These are phyloP conservation scores for Peterozyma toletana DNA, from an alignment of 805 yeast species.

Conservation along the genomic window DNA sequence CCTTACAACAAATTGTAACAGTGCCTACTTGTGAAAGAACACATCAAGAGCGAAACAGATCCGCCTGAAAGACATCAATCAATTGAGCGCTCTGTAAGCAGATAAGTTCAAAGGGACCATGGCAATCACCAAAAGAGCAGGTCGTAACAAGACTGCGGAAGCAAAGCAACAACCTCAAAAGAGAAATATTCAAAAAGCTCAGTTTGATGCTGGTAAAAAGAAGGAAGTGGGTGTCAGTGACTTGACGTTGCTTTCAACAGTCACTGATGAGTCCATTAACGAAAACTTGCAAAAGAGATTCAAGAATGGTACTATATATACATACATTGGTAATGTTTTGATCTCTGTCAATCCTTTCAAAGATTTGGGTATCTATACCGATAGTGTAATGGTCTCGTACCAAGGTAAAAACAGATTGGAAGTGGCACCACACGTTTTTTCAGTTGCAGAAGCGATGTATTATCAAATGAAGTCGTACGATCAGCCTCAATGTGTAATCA, in stretches of 20 bases:
- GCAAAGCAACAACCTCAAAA: slow-evolving; percentile 45
- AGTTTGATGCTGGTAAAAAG: slow-evolving; percentile 80
- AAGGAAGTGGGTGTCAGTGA: slow-evolving; percentile 99
- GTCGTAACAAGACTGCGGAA: slow-evolving; percentile 46
- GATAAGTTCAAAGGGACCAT: slow-evolving; percentile 22
- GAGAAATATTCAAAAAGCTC: slow-evolving; percentile 74
- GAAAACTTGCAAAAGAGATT: slow-evolving; percentile 87
- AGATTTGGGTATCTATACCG: slow-evolving; percentile 93
- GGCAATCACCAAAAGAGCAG: slow-evolving; percentile 78
- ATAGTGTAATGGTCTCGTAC: slow-evolving; percentile 64
- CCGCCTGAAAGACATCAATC: too few species aligned
- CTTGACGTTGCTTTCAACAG: slow-evolving; percentile 78
- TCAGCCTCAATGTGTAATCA: slow-evolving; percentile 95
- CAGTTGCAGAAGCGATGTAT: slow-evolving; percentile 96
- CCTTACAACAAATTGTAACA: too few species aligned
- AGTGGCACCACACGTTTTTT: slow-evolving; percentile 97
- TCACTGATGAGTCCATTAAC: slow-evolving; percentile 87
- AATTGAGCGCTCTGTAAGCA: too few species aligned
- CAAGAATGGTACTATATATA: slow-evolving; percentile 83
- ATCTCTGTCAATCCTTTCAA: slow-evolving; percentile 96
- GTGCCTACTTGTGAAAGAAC: too few species aligned
- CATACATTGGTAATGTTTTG: slow-evolving; percentile 89
- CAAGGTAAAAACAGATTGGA: slow-evolving; percentile 91
- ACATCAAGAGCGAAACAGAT: too few species aligned
- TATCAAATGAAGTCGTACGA: slow-evolving; percentile 90